A percentile compares a stretch with the other conserved stretches of the same genome.
These are phyloP conservation scores for Zygosaccharomyces sapae DNA, from an alignment of 1,139 yeast genomes.

Conservation along the genomic window DNA sequence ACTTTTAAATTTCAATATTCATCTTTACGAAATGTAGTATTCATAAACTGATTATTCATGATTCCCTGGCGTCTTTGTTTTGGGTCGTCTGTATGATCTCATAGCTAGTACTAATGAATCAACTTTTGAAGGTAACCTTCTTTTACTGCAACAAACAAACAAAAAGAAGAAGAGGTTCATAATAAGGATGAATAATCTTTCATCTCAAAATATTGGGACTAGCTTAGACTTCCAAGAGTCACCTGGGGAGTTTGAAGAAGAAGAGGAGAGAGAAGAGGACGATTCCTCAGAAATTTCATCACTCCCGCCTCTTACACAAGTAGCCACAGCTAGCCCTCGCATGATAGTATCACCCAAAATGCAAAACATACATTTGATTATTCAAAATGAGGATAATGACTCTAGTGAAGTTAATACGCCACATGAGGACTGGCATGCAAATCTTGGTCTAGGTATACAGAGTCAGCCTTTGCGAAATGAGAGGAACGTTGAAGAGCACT, in stretches of 20 bases:
- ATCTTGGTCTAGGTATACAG: background rate
- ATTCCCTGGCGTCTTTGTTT: background rate
- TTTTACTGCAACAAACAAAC: background rate
- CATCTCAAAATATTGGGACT: background rate
- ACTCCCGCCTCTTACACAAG: background rate
- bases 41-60: too few relatives aligned
- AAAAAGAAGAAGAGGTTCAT: background rate
- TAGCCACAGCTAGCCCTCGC: slow-evolving; percentile 3
- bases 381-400: background rate
- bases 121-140: background rate
- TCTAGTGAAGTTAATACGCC: background rate
- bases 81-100: background rate
- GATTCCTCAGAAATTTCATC: background rate
- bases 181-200: background rate
- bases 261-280: background rate
- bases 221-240: background rate
- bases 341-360: slow-evolving; percentile 25
- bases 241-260: background rate
- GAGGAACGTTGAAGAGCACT: background rate
- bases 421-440: background rate
- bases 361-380: slow-evolving; percentile 21
- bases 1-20: background rate
- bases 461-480: background rate
- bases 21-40: too few relatives aligned
- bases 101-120: background rate